Percentiles rank a stretch among this genome's conserved stretches.
These are phyloP conservation scores for Plasmodium yoelii DNA, from an alignment of 169 alveolate species.

Conservation along the genomic window DNA sequence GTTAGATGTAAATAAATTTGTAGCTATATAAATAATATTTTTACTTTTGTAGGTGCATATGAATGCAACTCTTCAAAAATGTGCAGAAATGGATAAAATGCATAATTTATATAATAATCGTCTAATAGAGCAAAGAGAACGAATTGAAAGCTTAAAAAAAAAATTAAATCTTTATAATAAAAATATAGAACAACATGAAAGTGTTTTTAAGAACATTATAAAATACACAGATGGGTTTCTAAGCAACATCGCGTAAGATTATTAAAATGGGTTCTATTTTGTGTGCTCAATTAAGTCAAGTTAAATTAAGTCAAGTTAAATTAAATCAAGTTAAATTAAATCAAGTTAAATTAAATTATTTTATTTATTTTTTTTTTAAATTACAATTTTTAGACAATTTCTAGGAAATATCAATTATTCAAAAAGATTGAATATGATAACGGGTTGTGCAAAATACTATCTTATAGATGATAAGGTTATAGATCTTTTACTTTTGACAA, in stretches of 20 bases:
- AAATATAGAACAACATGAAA: slow-evolving; percentile 58
- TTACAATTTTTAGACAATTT: slow-evolving; percentile 40
- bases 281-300: no score
- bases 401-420: slow-evolving; percentile 38
- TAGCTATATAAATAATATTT: no score
- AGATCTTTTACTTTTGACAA: no score
- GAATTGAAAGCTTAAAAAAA: slow-evolving; percentile 46
- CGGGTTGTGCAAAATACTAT: slow-evolving; percentile 40
- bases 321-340: no score
- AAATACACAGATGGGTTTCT: slow-evolving; percentile 57
- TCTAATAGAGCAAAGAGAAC: slow-evolving; percentile 66
- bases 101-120: slow-evolving; percentile 29
- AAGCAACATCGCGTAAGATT: slow-evolving; percentile 45
- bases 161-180: slow-evolving; percentile 49
- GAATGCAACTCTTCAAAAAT: slow-evolving; percentile 42
- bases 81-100: slow-evolving; percentile 60
- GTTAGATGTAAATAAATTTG: no score
- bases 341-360: no score
- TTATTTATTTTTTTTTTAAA: no score
- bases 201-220: slow-evolving; percentile 28
- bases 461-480: slow-evolving; percentile 53
- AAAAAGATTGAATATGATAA: slow-evolving; percentile 11
- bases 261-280: background rate
- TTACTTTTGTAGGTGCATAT: slow-evolving; percentile 13
- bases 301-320: no score